A percentile compares a stretch with the other conserved stretches of the same genome.
Conservation (phyloP, 1,284 basidiomycete species). For the Ustilago esculenta region DNA sequence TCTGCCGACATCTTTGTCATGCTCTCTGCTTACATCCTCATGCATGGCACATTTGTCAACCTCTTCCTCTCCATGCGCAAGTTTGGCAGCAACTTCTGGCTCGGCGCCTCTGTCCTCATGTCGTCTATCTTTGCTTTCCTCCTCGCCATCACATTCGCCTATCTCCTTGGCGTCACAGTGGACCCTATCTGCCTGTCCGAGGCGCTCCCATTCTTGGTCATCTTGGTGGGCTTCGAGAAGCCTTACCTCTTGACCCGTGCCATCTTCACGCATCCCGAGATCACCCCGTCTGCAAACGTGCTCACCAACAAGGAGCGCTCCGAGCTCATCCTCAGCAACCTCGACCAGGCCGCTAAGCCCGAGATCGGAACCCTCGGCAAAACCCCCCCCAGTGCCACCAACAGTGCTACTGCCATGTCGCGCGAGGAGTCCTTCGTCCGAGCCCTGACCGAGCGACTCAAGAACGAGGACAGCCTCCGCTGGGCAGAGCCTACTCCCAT, state of each 20-base stretch:
- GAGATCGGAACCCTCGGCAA: conserved; percentile 37
- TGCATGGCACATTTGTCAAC: conserved; percentile 94
- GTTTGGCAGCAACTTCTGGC: conserved; percentile 65
- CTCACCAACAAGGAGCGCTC: conserved; percentile 23
- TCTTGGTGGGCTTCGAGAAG: conserved; percentile 97
- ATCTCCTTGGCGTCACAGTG: conserved; percentile 83
- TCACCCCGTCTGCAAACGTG: conserved; percentile 67
- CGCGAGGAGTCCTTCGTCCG: conserved; percentile 64
- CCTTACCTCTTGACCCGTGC: conserved; percentile 89
- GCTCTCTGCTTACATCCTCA: conserved; percentile 91
- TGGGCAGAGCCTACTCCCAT: conserved; percentile 70
- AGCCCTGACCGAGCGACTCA: conserved; percentile 65
- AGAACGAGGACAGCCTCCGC: conserved; percentile 67
- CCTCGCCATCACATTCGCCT: conserved; percentile 83
- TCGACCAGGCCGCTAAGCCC: conserved; percentile 41
- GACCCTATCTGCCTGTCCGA: conserved; percentile 93
- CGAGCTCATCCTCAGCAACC: conserved; percentile 45
- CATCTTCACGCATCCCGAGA: conserved; percentile 86
- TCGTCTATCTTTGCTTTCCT: conserved; percentile 89
- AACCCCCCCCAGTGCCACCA: conserved; percentile 21
- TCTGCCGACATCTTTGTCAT: conserved; percentile 95
- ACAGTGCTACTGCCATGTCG: conserved; percentile 31
- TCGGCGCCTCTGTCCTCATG: conserved; percentile 80
- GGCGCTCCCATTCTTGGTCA: conserved; percentile 95
- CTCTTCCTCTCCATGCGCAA: conserved; percentile 66